phyloP scores from a whole-genome alignment of 2,329 filamentous ascomycete genomes.

The Periconia sp. region DNA sequence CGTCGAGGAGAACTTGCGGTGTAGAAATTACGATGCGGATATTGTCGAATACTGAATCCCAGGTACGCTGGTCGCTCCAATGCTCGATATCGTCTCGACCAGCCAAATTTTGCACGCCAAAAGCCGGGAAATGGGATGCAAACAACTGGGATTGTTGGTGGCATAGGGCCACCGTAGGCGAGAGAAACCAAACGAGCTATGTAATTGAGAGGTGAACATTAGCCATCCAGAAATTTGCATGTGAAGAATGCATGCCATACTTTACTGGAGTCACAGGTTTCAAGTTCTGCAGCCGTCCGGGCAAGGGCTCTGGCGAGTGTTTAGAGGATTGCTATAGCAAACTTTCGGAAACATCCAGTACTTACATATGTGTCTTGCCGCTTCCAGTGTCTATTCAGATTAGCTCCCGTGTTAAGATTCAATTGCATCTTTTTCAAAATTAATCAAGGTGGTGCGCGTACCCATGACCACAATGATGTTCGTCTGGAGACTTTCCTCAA shows the following conservation, averaged over 20 bases:
- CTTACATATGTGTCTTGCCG: slow-evolving; percentile 51
- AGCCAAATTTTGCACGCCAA: slow-evolving; percentile 64
- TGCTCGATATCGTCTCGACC: slow-evolving; percentile 70
- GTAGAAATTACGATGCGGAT: slow-evolving; percentile 77
- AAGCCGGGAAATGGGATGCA: slow-evolving; percentile 43
- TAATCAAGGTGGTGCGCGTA: neutral
- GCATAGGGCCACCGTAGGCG: slow-evolving; percentile 50
- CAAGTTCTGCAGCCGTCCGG: slow-evolving; percentile 48
- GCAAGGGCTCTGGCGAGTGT: slow-evolving; percentile 41
- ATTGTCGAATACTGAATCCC: slow-evolving; percentile 67
- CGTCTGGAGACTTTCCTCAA: slow-evolving; percentile 45
- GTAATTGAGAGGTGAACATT: neutral
- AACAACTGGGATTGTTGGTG: slow-evolving; percentile 47
- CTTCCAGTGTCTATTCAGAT: slow-evolving; percentile 45
- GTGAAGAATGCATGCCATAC: slow-evolving; percentile 19
- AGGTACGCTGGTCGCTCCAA: slow-evolving; percentile 69
- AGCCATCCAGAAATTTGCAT: neutral
- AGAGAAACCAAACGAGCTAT: slow-evolving; percentile 50
- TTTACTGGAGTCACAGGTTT: slow-evolving; percentile 39
- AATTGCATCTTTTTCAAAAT: neutral
- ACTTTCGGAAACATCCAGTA: neutral
- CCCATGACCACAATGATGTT: slow-evolving; percentile 53
- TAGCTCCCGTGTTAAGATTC: too few relatives aligned
- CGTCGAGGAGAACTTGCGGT: slow-evolving; percentile 72
- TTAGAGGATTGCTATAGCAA: slow-evolving; percentile 10